Conservation (phyloP, 2,329 filamentous ascomycete species). For the Didymosphaeria variabile region DNA sequence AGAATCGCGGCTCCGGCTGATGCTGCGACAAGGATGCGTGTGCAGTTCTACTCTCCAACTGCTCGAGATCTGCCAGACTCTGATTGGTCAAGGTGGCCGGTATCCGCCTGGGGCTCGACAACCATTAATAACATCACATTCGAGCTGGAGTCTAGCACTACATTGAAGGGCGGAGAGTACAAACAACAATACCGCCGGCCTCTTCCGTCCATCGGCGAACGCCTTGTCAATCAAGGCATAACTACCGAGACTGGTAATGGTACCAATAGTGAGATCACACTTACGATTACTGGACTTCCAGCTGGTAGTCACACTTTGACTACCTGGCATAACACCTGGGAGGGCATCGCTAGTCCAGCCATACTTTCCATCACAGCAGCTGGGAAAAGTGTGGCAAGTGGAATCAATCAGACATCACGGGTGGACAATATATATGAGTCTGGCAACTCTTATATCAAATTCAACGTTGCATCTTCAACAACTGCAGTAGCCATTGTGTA, state of each 20-base stretch:
- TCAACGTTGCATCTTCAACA: conserved; percentile 22
- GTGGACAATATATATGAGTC: conserved; percentile 46
- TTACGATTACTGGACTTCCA: conserved; percentile 37
- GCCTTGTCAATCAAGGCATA: conserved; percentile 7
- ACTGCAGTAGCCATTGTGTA: conserved; percentile 34
- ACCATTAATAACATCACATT: conserved; percentile 1
- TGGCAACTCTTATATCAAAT: conserved; percentile 36
- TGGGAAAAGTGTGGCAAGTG: conserved; percentile 23
- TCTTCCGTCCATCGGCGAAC: neutral
- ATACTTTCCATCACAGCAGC: conserved; percentile 35
- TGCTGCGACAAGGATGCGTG: conserved; percentile 1
- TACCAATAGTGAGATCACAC: conserved; percentile 24
- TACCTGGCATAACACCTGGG: conserved; percentile 46
- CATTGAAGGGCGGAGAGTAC: conserved; percentile 1
- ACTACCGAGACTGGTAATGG: conserved; percentile 6
- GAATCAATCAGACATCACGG: conserved; percentile 33
- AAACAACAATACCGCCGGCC: conserved; percentile 1
- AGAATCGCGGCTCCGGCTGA: neutral
- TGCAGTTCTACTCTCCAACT: conserved; percentile 4
- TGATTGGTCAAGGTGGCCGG: conserved; percentile 7
- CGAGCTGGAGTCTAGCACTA: neutral
- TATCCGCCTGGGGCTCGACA: conserved; percentile 1
- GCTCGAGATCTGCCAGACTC: neutral
- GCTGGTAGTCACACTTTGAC: conserved; percentile 39
- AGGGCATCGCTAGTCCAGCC: conserved; percentile 30